Base-by-base conservation (phyloP, 1,139 yeast species). In the Suhomyces panamericanus region DNA sequence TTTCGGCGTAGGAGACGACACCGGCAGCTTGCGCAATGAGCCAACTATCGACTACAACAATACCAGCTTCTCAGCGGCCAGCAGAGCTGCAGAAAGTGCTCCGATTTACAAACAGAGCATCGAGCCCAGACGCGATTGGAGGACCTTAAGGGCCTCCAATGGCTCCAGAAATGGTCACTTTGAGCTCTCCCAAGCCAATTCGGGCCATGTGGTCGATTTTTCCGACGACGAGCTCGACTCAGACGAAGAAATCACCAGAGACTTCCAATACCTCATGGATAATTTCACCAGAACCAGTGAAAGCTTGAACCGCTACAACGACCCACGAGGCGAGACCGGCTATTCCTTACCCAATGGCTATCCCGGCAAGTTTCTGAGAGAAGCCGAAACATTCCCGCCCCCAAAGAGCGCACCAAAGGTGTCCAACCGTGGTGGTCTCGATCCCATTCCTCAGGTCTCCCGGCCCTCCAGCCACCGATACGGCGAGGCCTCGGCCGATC, bases 21-120 rank as follows among this genome's bases (percentile, higher is more conserved):
- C 60, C 10, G 54, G 64, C 9, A 62, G 65, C 8, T 49, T 69
- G 15, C 49, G 57, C 14, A 68, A 70, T 47, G 74, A 70, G 41
- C 73, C 73, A 1, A 70, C 75, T 4, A 63, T 70, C 12, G 73
- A 69, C 49, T 70, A 69, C 50, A 62, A 68, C 46, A 48, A 60
- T 35, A 66, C 73, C 9, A 53, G 63, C 31, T 52, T 55, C 32
- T 44, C 59, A n/a, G 12, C 26, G 7, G 16, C 30, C 29, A 28
- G 35, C 8, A 27, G 28, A 5, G 12, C 14, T 12, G 17, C 14
- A 6, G 24, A 20, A 20, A 20, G 24, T 7, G 39, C 32, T 4
- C 32, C 39, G 3, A n/a, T 16, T n/a, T 22, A 13, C 27, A 10
- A 17, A 17, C 16, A 22, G 33, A 15, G 22, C 34, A 26, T 24